Evolutionary conservation across 306 rosid species (phyloP).

Genomic region (Pyrus pyrifolia): DNA sequence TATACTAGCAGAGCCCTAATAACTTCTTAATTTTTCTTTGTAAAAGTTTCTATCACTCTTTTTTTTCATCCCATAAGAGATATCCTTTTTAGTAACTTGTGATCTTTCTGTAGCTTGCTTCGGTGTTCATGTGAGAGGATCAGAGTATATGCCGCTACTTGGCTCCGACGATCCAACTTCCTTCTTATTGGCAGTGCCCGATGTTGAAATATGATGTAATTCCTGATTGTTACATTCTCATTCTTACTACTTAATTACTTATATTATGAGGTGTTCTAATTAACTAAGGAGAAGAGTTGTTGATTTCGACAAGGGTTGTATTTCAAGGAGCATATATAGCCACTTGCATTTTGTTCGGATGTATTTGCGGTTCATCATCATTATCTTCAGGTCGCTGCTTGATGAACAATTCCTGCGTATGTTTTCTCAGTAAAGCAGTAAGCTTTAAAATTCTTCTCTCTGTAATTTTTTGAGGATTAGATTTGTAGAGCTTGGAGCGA

Average conservation of each 20-base stretch:
- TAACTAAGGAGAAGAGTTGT: not conserved
- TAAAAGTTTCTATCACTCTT: too few relatives aligned
- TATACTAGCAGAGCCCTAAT: not conserved
- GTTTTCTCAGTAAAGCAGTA: not conserved
- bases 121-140: constrained; percentile 90
- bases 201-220: constrained; percentile 57
- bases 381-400: not conserved
- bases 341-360: not conserved
- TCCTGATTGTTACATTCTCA: not conserved
- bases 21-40: not conserved
- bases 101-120: constrained; percentile 71
- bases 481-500: not conserved
- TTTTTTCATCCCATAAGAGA: too few relatives aligned
- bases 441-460: not conserved
- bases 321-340: not conserved
- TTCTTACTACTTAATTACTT: not conserved
- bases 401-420: not conserved
- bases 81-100: not conserved
- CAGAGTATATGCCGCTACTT: constrained; percentile 76
- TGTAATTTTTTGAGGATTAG: not conserved
- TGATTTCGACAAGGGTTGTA: not conserved
- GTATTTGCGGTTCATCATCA: not conserved
- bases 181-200: constrained; percentile 60
- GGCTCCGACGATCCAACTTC: constrained; percentile 71
- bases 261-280: not conserved